Evolutionary conservation across 2,329 filamentous ascomycete species (phyloP), one percentile per base, ranked within the genome.

Genomic region (Lasiodiplodia theobromae): DNA sequence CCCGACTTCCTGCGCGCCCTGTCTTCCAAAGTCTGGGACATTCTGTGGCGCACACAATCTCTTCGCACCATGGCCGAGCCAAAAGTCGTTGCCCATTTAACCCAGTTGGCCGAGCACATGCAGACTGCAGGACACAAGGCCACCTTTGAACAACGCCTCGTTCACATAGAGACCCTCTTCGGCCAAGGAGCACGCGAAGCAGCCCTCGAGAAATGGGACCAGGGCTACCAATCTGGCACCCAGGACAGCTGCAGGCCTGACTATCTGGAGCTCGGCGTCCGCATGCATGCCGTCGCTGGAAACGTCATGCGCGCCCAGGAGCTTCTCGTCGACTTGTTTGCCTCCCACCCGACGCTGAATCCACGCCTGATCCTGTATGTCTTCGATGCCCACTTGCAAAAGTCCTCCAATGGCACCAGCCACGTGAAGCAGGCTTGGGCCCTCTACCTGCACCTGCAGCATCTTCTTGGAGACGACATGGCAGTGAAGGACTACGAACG

Each of bases 401-500:
- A 82, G 51, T 82, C 86, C 14, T 75, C 84, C 4, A 81, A 60
- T 16, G 49, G 66, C 10, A 52, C 71, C 49, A 73, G 71, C 49
- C 73, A 82, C 2, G 83, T 83, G 34, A 79, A 86, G 21, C 84
- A 84, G 70, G 92, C 92, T 0, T 95, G 91, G 88, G 80, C 84
- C 28, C 77, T 87, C 1, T 96, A 95, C 77, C 80, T 88, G 47
- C 84, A 85, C 64, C 83, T 96, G 72, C 88, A 89, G 70, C 81
- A 84, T 31, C 83, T 86, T 6, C 82, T 93, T 2, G 88, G 86
- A 0, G 75, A 83, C 28, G 79, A 84, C 0, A 90, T 94, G 81
- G 86, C 83, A 3, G 89, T 94, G 74, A 82, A 88, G 21, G 91
- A 96, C 75, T 96, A 94, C 73, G 93, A 97, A 76, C 83, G 86